A percentile compares a stretch with the other conserved stretches of the same genome.
These are phyloP conservation scores for Penicillium palitans DNA, from an alignment of 2,329 filamentous ascomycete species.

Conservation along the genomic window DNA sequence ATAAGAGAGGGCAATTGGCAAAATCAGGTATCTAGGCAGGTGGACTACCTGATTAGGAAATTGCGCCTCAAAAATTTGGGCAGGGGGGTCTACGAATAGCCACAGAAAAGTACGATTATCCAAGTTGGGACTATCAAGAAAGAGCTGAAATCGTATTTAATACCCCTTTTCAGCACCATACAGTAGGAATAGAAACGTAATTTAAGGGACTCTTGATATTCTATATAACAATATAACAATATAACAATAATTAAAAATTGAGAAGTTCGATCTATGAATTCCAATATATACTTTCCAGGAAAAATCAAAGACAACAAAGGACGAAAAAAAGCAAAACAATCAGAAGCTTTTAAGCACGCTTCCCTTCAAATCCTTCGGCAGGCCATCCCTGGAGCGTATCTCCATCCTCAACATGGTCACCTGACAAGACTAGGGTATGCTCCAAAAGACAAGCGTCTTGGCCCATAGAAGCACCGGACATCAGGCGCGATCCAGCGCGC, in stretches of 20 bases:
- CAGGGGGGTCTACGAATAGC: too few relatives aligned
- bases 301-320: neutral
- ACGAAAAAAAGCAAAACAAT: neutral
- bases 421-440: constrained; percentile 59
- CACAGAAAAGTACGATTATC: too few relatives aligned
- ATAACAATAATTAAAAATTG: neutral
- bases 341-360: constrained; percentile 6
- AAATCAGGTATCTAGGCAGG: neutral
- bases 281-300: neutral
- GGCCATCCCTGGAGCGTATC: constrained; percentile 59
- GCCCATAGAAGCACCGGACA: constrained; percentile 57
- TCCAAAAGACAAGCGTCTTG: constrained; percentile 56
- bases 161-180: too few relatives aligned
- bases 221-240: neutral
- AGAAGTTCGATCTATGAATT: neutral
- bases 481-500: constrained; percentile 53
- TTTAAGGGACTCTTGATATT: neutral
- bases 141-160: too few relatives aligned
- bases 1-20: too few relatives aligned
- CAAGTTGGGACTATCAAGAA: too few relatives aligned
- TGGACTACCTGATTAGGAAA: neutral
- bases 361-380: constrained; percentile 43
- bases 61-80: neutral
- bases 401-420: constrained; percentile 55
- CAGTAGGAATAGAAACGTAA: too few relatives aligned